Evolutionary conservation across 2,329 filamentous ascomycete genomes (phyloP).

Genomic region (Paecilomyces dactylethromorphus): DNA sequence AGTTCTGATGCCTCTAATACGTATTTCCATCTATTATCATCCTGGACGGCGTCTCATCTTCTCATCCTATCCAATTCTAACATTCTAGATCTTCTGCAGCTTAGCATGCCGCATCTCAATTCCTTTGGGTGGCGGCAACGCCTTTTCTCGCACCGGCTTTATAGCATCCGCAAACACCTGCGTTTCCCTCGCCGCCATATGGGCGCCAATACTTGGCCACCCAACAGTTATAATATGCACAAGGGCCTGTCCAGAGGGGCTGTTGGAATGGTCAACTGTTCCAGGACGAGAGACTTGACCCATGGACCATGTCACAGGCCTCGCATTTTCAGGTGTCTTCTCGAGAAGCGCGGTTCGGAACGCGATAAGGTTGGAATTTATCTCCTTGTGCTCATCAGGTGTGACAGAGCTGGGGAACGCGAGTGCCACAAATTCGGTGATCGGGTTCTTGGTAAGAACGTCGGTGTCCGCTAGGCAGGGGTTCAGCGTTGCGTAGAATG

Average conservation of each 20-base stretch:
- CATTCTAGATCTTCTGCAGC: constrained; percentile 24
- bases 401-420: constrained; percentile 34
- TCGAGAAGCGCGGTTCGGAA: constrained; percentile 31
- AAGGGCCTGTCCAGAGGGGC: constrained; percentile 35
- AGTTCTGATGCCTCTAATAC: background rate
- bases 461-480: constrained; percentile 18
- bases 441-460: constrained; percentile 31
- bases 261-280: constrained; percentile 24
- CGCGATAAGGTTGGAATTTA: constrained; percentile 26
- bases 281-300: constrained; percentile 32
- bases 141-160: constrained; percentile 34
- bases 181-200: constrained; percentile 41
- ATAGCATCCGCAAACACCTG: constrained; percentile 39
- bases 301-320: constrained; percentile 25
- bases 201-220: constrained; percentile 46
- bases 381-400: constrained; percentile 16
- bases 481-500: constrained; percentile 24
- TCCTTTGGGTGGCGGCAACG: constrained; percentile 28
- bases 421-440: constrained; percentile 44
- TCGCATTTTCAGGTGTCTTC: constrained; percentile 19
- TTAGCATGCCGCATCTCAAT: constrained; percentile 41
- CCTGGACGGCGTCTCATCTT: background rate
- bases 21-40: background rate
- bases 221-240: constrained; percentile 41
- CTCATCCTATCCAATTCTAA: background rate